phyloP scores from a whole-genome alignment of 495 filamentous ascomycete species.

The Neohortaea acidophila region DNA sequence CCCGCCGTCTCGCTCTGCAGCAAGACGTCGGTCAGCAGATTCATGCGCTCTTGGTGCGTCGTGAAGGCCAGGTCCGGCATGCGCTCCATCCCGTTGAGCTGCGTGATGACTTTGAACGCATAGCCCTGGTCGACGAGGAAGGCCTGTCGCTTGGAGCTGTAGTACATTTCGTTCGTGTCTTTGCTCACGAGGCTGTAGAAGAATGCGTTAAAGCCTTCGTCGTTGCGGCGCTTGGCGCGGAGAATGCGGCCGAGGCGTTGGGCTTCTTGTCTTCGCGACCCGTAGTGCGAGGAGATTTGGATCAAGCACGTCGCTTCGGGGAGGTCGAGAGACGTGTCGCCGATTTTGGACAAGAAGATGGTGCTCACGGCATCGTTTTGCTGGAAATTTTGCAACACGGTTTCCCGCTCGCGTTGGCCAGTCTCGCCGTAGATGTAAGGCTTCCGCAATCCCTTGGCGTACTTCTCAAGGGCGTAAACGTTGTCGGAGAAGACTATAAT shows the following conservation, averaged over 20 bases:
- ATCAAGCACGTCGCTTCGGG: conserved; percentile 96
- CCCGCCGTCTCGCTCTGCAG: conserved; percentile 70
- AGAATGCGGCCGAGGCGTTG: conserved; percentile 91
- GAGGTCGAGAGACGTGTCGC: conserved; percentile 90
- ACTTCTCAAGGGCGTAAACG: conserved; percentile 78
- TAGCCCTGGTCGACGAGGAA: conserved; percentile 98
- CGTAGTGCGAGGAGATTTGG: conserved; percentile 96
- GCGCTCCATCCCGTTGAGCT: conserved; percentile 78
- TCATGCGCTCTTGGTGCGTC: conserved; percentile 66
- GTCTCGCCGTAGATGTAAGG: conserved; percentile 91
- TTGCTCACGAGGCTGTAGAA: conserved; percentile 97
- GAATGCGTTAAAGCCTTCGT: conserved; percentile 98
- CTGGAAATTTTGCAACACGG: conserved; percentile 91
- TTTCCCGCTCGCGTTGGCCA: conserved; percentile 67
- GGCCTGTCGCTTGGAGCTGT: conserved; percentile 90
- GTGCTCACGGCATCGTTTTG: conserved; percentile 88
- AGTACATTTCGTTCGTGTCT: conserved; percentile 96
- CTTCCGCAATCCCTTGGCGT: conserved; percentile 72
- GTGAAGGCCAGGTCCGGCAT: conserved; percentile 66
- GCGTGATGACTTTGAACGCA: conserved; percentile 98
- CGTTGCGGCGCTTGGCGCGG: conserved; percentile 86
- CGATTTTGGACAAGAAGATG: conserved; percentile 94
- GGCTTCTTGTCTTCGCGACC: conserved; percentile 91
- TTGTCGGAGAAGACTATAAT: conserved; percentile 99
- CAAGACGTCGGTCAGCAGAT: conserved; percentile 83